phyloP scores from a whole-genome alignment of 2,329 filamentous ascomycete genomes.

The Aspergillus persii region DNA sequence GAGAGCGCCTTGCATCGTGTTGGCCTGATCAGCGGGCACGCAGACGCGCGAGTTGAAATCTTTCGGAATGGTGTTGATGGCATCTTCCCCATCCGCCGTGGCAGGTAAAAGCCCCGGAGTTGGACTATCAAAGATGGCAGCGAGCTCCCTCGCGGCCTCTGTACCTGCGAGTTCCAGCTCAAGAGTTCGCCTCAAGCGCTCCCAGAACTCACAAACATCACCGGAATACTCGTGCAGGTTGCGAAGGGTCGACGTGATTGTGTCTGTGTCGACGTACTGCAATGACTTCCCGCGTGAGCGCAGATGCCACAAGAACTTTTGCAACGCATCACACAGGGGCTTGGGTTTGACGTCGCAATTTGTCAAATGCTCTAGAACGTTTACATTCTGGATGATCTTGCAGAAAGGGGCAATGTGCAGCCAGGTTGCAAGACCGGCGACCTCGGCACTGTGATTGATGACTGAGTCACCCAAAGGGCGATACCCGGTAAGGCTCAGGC shows the following conservation, averaged over 20 bases:
- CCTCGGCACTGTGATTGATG: constrained; percentile 46
- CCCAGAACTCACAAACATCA: constrained; percentile 57
- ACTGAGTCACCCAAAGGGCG: constrained; percentile 49
- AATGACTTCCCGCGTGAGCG: constrained; percentile 43
- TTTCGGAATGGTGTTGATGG: constrained; percentile 34
- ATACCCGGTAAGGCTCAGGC: constrained; percentile 57
- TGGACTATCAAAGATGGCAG: constrained; percentile 49
- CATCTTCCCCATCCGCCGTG: constrained; percentile 22
- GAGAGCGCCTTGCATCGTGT: constrained; percentile 38
- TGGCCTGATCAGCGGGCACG: constrained; percentile 38
- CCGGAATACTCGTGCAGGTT: constrained; percentile 46
- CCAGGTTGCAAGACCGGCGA: constrained; percentile 58
- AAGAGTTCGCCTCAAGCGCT: constrained; percentile 51
- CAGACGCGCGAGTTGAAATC: constrained; percentile 40
- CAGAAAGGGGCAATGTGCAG: constrained; percentile 60
- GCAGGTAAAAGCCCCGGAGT: constrained; percentile 7
- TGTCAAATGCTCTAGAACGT: constrained; percentile 46
- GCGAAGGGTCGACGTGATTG: constrained; percentile 40
- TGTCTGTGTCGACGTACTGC: constrained; percentile 42
- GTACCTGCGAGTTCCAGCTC: constrained; percentile 53
- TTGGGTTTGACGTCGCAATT: constrained; percentile 49
- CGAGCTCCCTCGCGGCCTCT: constrained; percentile 38
- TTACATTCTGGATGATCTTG: constrained; percentile 51
- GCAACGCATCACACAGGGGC: constrained; percentile 51
- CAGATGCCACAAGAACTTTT: constrained; percentile 52